Evolutionary conservation across 331 rosid species (phyloP), one percentile per base, ranked within the genome.

Genomic region (Prunus yedoensis): DNA sequence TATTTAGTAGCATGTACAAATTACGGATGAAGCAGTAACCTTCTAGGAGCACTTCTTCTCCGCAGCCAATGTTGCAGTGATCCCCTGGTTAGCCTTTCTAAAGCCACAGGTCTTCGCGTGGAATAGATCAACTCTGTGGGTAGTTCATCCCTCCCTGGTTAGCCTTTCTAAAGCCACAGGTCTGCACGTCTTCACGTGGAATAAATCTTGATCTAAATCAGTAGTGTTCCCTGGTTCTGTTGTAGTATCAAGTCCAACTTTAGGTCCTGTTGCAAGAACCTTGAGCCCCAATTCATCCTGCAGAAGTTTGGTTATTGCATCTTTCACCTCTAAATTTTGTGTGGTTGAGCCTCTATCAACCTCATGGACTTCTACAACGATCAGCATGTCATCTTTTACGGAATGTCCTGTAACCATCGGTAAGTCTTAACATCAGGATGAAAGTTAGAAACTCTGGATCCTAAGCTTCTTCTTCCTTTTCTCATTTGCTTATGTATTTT

Each of bases 51-150:
- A 54, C 73, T 61, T 78, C 77, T 87, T 76, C 85, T 85, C 62
- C 68, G 85, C 83, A 94, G 78, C 99, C 99, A 94, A 23, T 72
- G 67, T 77, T 73, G 82, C 81, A 94, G 75, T 4, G 99, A 94
- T 72, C 84, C 85, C 85, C 76, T 90, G 56, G 96, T 87, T 88
- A 91, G 75, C 84, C 96, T 91, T 64, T 89, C 91, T 54, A 91
- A 68, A 82, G 80, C 82, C 65, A 85, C 85, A 23, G 99, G 97
- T 74, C 90, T 90, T 84, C 96, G 86, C 17, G 94, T 87, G 46
- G 84, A 82, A 82, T 74, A 75, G 57, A 25, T 75, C 77, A 61
- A 63, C 83, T 68, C 64, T 16, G 78, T 16, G 57, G 79, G 52
- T 59, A 64, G 68, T 49, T 81, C 80, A n/a, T 72, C 77, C 47